Percentiles rank a stretch among this genome's conserved stretches.
phyloP scores from a whole-genome alignment of 805 yeast genomes.

The Alloascoidea hylecoeti region DNA sequence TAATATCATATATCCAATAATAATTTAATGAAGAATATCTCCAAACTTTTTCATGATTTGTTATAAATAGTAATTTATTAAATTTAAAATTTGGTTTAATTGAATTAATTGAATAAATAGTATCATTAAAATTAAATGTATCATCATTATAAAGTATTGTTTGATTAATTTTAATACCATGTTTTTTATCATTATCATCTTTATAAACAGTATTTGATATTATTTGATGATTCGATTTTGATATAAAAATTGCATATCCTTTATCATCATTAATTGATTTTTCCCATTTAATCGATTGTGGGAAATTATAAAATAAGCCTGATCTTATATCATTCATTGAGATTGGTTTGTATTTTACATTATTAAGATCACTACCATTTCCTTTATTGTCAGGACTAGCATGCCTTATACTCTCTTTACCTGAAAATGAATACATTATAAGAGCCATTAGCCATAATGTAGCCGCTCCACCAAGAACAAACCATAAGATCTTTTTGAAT shows the following conservation, averaged over 20 bases:
- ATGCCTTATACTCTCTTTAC: too few relatives aligned
- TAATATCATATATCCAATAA: conserved; percentile 49
- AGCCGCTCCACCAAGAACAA: too few relatives aligned
- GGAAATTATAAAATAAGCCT: background rate
- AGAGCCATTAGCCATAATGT: too few relatives aligned
- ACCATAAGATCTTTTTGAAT: too few relatives aligned
- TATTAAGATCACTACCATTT: too few relatives aligned
- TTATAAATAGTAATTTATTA: background rate
- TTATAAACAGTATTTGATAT: background rate
- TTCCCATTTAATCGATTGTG: background rate
- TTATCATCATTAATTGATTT: background rate
- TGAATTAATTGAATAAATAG: background rate
- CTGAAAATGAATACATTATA: too few relatives aligned
- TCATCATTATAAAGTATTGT: background rate
- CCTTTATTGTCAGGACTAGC: too few relatives aligned
- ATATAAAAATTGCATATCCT: background rate
- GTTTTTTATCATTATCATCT: background rate
- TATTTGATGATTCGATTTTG: background rate
- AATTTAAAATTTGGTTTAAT: background rate
- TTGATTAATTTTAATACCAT: too few relatives aligned
- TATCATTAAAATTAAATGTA: background rate
- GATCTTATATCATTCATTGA: background rate
- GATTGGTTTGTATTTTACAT: too few relatives aligned
- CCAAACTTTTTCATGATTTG: conserved; percentile 20
- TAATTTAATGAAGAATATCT: conserved; percentile 54